These are phyloP conservation scores for Magnusiomyces fungicola DNA, from an alignment of 1,139 yeast species.

Conservation along the genomic window DNA sequence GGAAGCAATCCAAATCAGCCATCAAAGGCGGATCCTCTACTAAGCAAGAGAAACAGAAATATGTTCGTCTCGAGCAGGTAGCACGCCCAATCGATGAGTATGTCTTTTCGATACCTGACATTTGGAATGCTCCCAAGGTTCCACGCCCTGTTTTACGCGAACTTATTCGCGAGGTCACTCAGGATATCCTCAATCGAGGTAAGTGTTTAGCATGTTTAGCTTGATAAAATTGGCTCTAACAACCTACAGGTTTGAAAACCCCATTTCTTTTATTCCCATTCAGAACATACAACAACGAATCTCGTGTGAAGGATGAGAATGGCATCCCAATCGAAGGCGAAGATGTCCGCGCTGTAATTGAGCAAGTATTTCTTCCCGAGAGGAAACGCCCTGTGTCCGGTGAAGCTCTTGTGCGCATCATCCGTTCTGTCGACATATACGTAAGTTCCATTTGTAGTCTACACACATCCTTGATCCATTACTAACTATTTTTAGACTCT, in stretches of 20 bases:
- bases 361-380: conserved; percentile 22
- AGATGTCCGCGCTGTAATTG: conserved; percentile 24
- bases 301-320: conserved; percentile 4
- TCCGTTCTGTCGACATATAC: conserved; percentile 27
- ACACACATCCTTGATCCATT: not conserved
- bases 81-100: not conserved
- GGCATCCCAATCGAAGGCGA: conserved; percentile 18
- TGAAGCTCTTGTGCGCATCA: conserved; percentile 25
- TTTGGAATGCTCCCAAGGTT: not conserved
- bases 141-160: conserved; percentile 2
- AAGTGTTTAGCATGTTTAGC: not conserved
- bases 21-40: not conserved
- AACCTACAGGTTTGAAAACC: conserved; percentile 17
- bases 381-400: conserved; percentile 24
- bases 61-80: not conserved
- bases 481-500: conserved; percentile 37
- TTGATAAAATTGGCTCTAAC: not conserved
- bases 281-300: conserved; percentile 21
- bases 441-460: conserved; percentile 11
- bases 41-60: not conserved
- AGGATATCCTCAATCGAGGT: conserved; percentile 1
- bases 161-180: not conserved
- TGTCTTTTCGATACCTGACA: not conserved
- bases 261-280: conserved; percentile 30
- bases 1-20: not conserved